A percentile compares a stretch with the other conserved stretches of the same genome.
These are phyloP conservation scores for Talaromyces stipitatus DNA, from an alignment of 495 filamentous ascomycete species.

Conservation along the genomic window DNA sequence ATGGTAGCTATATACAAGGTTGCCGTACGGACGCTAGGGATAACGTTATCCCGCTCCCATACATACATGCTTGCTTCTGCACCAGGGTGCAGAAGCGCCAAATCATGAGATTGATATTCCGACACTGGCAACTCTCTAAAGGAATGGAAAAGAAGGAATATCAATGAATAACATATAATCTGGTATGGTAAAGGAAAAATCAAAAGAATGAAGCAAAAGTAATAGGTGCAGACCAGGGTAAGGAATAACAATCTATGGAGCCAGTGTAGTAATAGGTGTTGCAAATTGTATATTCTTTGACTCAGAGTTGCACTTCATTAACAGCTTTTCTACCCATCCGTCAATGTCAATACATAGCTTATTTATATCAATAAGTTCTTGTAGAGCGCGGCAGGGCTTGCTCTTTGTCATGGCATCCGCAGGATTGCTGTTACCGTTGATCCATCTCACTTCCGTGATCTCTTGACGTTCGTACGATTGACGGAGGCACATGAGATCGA, in stretches of 20 bases:
- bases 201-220: background rate
- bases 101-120: background rate
- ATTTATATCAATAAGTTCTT: conserved; percentile 12
- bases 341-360: background rate
- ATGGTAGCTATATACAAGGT: background rate
- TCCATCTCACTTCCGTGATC: conserved; percentile 11
- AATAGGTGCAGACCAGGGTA: background rate
- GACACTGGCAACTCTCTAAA: background rate
- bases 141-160: background rate
- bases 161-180: background rate
- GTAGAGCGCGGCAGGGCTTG: conserved; percentile 1
- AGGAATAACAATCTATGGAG: background rate
- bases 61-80: background rate
- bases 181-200: background rate
- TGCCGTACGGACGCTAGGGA: background rate
- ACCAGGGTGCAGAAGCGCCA: background rate
- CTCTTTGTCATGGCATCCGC: conserved; percentile 11
- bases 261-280: background rate
- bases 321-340: conserved; percentile 8
- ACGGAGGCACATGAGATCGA: conserved; percentile 2
- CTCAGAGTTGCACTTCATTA: background rate
- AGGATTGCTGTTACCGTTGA: conserved; percentile 9
- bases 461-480: conserved; percentile 11
- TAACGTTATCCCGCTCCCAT: background rate
- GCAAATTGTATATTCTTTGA: background rate